Evolutionary conservation across 768 basidiomycete species (phyloP).

Genomic region (Leccinum barrowsii): DNA sequence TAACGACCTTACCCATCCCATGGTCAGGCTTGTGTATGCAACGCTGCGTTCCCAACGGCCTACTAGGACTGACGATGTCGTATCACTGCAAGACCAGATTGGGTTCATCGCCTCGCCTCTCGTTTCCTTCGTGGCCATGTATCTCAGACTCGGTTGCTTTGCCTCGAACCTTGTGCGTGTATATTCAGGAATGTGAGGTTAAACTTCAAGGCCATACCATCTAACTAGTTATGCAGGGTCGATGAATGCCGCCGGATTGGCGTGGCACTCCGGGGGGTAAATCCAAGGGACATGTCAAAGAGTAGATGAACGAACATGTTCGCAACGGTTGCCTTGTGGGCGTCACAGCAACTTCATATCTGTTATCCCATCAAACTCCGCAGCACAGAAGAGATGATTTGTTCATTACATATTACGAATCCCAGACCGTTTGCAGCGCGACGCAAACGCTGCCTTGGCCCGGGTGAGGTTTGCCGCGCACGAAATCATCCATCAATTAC

Average conservation of each 20-base stretch:
- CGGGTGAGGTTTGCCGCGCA: no score
- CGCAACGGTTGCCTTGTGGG: neutral
- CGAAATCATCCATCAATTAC: no score
- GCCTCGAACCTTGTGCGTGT: slow-evolving; percentile 24
- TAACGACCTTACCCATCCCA: slow-evolving; percentile 53
- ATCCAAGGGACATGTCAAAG: slow-evolving; percentile 10
- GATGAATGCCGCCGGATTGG: slow-evolving; percentile 17
- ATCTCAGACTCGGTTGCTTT: slow-evolving; percentile 17
- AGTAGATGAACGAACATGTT: neutral
- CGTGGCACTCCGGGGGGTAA: neutral
- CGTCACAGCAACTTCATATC: neutral
- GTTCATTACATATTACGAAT: no score
- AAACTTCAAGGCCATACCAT: slow-evolving; percentile 9
- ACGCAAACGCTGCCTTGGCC: no score
- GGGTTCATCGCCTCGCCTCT: slow-evolving; percentile 21
- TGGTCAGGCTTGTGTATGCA: slow-evolving; percentile 29
- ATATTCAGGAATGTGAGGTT: slow-evolving; percentile 16
- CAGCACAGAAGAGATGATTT: no score
- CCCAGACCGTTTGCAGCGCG: no score
- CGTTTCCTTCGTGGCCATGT: slow-evolving; percentile 10
- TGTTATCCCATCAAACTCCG: neutral
- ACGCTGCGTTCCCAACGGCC: neutral
- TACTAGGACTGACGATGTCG: neutral
- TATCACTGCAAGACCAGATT: slow-evolving; percentile 18
- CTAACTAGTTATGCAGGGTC: slow-evolving; percentile 6